phyloP scores from a whole-genome alignment of 1,139 yeast genomes.

The Scheffersomyces titani region DNA sequence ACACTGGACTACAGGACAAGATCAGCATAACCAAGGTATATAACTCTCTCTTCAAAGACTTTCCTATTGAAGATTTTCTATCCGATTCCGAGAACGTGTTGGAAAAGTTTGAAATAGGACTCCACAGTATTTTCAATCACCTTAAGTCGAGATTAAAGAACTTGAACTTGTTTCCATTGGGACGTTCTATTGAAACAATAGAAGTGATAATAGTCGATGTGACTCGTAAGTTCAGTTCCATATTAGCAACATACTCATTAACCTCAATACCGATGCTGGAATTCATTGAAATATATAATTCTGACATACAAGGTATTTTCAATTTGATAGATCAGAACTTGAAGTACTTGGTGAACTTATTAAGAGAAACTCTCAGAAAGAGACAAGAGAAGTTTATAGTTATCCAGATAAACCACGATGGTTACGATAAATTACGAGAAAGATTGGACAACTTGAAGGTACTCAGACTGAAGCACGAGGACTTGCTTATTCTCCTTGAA shows the following conservation, averaged over 20 bases:
- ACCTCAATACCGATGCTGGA: conserved; percentile 27
- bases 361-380: conserved; percentile 76
- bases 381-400: conserved; percentile 72
- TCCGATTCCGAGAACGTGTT: conserved; percentile 33
- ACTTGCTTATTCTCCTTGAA: conserved; percentile 39
- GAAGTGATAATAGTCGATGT: conserved; percentile 55
- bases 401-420: conserved; percentile 53
- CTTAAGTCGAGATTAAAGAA: conserved; percentile 56
- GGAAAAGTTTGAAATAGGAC: conserved; percentile 44
- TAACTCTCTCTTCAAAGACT: conserved; percentile 65
- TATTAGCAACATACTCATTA: conserved; percentile 22
- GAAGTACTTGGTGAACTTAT: conserved; percentile 44
- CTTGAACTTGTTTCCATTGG: conserved; percentile 62
- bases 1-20: conserved; percentile 68
- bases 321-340: conserved; percentile 33
- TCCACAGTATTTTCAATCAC: conserved; percentile 57
- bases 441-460: conserved; percentile 44
- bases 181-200: conserved; percentile 61
- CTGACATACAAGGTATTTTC: conserved; percentile 18
- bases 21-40: conserved; percentile 52
- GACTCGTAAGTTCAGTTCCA: conserved; percentile 21
- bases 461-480: conserved; percentile 58
- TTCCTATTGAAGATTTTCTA: conserved; percentile 65
- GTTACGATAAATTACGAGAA: conserved; percentile 46
- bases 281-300: conserved; percentile 19